Evolutionary conservation across 352 stramenopile genomes (phyloP).

Genomic region (Elongisporangium undulatum): DNA sequence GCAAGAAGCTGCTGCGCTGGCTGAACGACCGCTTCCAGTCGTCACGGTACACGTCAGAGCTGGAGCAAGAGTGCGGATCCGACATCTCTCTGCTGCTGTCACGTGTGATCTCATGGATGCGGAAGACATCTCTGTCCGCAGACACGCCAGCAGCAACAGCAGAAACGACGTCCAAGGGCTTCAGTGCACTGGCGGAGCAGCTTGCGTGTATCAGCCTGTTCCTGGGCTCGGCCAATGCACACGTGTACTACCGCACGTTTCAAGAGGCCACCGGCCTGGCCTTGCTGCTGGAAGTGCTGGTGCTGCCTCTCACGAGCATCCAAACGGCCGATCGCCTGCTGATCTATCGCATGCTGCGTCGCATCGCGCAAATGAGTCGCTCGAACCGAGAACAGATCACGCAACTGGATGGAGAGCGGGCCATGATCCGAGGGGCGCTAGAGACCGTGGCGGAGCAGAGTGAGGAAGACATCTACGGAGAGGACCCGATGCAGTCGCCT

Average conservation of each 20-base stretch:
- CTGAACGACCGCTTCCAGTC: constrained; percentile 27
- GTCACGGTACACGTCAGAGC: constrained; percentile 5
- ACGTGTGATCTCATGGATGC: constrained; percentile 64
- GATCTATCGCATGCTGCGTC: constrained; percentile 32
- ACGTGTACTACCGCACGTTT: constrained; percentile 45
- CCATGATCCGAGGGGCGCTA: constrained; percentile 36
- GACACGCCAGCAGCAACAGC: not conserved
- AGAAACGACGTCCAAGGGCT: constrained; percentile 1
- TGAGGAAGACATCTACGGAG: not conserved
- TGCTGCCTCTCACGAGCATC: constrained; percentile 18
- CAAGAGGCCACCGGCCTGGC: constrained; percentile 43
- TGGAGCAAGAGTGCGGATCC: constrained; percentile 39
- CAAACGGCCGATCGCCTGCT: constrained; percentile 16
- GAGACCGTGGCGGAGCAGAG: not conserved
- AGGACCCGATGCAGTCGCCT: constrained; percentile 3
- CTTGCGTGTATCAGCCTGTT: constrained; percentile 48
- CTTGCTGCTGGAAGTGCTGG: constrained; percentile 32
- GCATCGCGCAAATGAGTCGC: constrained; percentile 34
- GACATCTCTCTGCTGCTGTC: constrained; percentile 54
- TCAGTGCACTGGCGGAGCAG: constrained; percentile 33
- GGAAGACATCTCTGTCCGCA: constrained; percentile 19
- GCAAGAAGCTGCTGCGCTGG: constrained; percentile 53
- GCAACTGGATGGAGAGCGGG: constrained; percentile 30
- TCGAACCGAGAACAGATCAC: constrained; percentile 47
- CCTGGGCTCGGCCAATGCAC: constrained; percentile 27